Evolutionary conservation across 352 stramenopile genomes (phyloP).

Genomic region (Pythium pyrilobum): DNA sequence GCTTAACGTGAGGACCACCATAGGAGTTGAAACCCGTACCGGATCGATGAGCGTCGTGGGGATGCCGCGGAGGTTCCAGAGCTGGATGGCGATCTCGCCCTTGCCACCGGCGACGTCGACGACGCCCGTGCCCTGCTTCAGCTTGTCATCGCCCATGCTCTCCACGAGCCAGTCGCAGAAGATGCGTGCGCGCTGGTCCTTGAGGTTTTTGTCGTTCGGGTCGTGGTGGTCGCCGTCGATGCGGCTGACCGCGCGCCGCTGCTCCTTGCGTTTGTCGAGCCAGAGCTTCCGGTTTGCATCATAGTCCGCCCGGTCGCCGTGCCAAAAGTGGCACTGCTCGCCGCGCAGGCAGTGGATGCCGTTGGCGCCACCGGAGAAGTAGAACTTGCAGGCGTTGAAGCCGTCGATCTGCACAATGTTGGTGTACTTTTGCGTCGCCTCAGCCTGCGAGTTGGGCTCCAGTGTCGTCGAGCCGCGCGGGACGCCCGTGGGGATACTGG

Average conservation of each 20-base stretch:
- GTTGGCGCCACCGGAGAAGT: conserved; percentile 59
- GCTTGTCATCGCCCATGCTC: conserved; percentile 31
- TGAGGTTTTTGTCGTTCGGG: conserved; percentile 63
- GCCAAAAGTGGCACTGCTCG: conserved; percentile 75
- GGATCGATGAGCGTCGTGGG: conserved; percentile 82
- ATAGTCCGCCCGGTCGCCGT: conserved; percentile 57
- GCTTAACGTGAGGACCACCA: too few relatives aligned
- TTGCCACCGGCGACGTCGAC: conserved; percentile 87
- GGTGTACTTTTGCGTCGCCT: conserved; percentile 57
- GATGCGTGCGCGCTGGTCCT: conserved; percentile 64
- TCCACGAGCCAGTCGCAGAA: conserved; percentile 83
- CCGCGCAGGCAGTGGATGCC: conserved; percentile 63
- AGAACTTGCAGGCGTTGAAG: conserved; percentile 84
- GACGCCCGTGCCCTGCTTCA: conserved; percentile 59
- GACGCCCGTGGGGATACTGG: background rate
- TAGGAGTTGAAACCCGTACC: conserved; percentile 40
- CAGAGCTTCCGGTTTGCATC: conserved; percentile 57
- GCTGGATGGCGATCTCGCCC: conserved; percentile 81
- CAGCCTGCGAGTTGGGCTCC: conserved; percentile 44
- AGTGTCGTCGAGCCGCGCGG: conserved; percentile 35
- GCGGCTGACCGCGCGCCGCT: conserved; percentile 47
- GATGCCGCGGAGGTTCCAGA: conserved; percentile 76
- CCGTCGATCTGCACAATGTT: conserved; percentile 79
- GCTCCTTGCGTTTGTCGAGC: conserved; percentile 56
- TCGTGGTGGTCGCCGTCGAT: conserved; percentile 56